These are phyloP conservation scores for Pseudopyricularia javanii DNA, from an alignment of 2,329 filamentous ascomycete species.

Conservation along the genomic window DNA sequence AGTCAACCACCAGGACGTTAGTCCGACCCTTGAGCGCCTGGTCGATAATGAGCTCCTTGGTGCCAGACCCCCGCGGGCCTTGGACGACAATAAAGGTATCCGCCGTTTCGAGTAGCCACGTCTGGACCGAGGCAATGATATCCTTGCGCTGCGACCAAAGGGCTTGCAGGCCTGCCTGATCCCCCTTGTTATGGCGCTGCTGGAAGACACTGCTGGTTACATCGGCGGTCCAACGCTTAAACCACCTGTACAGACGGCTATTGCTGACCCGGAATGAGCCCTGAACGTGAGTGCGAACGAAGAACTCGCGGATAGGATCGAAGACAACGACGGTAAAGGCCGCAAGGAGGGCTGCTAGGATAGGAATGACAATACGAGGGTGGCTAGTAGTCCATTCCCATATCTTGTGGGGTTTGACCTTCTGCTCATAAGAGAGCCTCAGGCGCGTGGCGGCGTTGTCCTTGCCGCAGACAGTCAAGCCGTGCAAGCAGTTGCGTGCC, in stretches of 20 bases:
- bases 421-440: constrained; percentile 72
- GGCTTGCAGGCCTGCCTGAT: constrained; percentile 60
- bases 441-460: constrained; percentile 53
- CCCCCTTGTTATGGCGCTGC: constrained; percentile 34
- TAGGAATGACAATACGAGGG: constrained; percentile 76
- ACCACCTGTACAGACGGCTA: constrained; percentile 66
- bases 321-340: constrained; percentile 79
- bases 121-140: constrained; percentile 69
- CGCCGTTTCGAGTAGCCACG: constrained; percentile 76
- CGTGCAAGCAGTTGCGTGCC: constrained; percentile 88
- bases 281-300: constrained; percentile 79
- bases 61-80: constrained; percentile 82
- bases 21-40: constrained; percentile 66
- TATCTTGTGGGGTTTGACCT: constrained; percentile 64
- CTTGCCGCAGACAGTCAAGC: constrained; percentile 61
- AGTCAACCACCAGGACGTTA: constrained; percentile 78
- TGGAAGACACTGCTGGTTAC: constrained; percentile 41
- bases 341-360: constrained; percentile 69
- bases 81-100: constrained; percentile 93
- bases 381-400: constrained; percentile 82
- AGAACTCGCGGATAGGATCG: constrained; percentile 88
- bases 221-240: constrained; percentile 59
- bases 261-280: constrained; percentile 63
- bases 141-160: constrained; percentile 81
- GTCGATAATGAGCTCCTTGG: constrained; percentile 76